Conservation (phyloP, 108 stramenopile genomes). For the Stephanodiscus minutulus region DNA sequence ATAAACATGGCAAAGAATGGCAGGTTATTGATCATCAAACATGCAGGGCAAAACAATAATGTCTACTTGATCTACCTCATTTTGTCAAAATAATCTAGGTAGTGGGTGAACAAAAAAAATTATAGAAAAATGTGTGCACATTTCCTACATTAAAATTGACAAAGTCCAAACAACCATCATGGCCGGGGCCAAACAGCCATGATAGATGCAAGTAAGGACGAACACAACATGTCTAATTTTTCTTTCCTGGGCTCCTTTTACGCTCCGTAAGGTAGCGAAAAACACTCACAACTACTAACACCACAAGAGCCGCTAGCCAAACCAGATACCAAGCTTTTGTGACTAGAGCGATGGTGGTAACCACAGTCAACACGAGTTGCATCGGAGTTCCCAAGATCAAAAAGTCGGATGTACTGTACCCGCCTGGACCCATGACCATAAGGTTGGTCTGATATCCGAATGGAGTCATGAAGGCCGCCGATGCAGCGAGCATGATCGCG, state of each 20-base stretch:
- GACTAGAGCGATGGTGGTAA: neutral
- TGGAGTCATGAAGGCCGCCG: constrained; percentile 75
- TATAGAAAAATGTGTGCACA: too few relatives aligned
- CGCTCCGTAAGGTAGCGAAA: neutral
- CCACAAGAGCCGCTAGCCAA: neutral
- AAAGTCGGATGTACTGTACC: constrained; percentile 53
- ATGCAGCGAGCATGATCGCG: constrained; percentile 79
- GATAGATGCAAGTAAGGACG: too few relatives aligned
- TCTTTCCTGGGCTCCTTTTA: neutral
- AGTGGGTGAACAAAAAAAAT: too few relatives aligned
- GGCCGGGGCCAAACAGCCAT: too few relatives aligned
- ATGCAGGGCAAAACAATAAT: too few relatives aligned
- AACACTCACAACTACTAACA: neutral
- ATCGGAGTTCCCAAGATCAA: neutral
- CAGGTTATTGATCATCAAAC: too few relatives aligned
- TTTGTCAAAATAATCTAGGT: too few relatives aligned
- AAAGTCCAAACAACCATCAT: too few relatives aligned
- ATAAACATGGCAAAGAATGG: too few relatives aligned
- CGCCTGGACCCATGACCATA: constrained; percentile 82
- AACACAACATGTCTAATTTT: too few relatives aligned
- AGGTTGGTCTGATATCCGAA: constrained; percentile 84
- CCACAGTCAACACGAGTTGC: neutral
- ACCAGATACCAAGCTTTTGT: neutral
- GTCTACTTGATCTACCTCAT: too few relatives aligned
- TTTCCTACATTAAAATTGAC: too few relatives aligned